These are phyloP conservation scores for Trichosporon faecale DNA, from an alignment of 1,284 basidiomycete genomes.

Conservation along the genomic window DNA sequence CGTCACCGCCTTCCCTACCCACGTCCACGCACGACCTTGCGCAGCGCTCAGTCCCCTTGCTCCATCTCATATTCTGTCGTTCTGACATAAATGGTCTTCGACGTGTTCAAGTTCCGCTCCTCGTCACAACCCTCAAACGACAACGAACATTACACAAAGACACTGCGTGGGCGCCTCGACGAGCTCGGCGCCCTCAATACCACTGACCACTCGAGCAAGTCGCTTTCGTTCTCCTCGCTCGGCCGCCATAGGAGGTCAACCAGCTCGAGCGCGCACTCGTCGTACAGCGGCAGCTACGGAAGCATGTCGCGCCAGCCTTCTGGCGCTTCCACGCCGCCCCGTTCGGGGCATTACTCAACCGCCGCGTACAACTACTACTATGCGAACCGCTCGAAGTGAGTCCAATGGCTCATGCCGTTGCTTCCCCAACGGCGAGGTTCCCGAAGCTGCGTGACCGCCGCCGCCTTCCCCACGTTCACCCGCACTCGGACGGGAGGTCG, in stretches of 20 bases:
- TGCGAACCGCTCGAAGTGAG: neutral
- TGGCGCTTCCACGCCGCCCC: neutral
- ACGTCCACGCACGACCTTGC: neutral
- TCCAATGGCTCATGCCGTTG: too few species aligned
- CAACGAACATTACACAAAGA: conserved; percentile 20
- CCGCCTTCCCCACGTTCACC: neutral
- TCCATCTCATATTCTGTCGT: neutral
- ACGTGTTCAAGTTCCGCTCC: conserved; percentile 14
- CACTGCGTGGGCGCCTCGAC: conserved; percentile 18
- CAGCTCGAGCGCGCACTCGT: neutral
- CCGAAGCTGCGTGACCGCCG: neutral
- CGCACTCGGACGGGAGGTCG: too few species aligned
- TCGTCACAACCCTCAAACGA: neutral
- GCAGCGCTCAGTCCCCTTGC: neutral
- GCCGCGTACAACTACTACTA: conserved; percentile 7
- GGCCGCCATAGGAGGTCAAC: conserved; percentile 11
- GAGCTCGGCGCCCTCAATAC: conserved; percentile 2
- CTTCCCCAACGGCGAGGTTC: neutral
- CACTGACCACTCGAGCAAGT: neutral
- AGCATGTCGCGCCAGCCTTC: neutral
- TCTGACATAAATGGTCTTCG: conserved; percentile 10
- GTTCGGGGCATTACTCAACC: neutral
- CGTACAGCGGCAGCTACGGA: neutral
- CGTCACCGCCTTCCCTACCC: neutral
- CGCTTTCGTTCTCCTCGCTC: conserved; percentile 2